phyloP scores from a whole-genome alignment of 257 asterid genomes.

The Rauvolfia tetraphylla region DNA sequence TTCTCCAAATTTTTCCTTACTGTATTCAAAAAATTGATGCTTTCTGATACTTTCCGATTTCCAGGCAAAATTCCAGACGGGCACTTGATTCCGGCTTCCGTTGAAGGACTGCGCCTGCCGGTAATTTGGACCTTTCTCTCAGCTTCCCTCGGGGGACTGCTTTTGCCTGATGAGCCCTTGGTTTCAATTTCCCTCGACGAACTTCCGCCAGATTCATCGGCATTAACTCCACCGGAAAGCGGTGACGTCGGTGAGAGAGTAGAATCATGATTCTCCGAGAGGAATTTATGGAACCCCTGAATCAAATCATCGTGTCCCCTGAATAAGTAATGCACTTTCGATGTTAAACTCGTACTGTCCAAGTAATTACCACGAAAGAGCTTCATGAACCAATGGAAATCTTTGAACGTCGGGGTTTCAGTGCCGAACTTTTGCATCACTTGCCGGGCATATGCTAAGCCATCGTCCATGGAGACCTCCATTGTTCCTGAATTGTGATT shows the following conservation, averaged over 20 bases:
- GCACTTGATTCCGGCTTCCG: too few relatives aligned
- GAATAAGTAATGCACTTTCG: neutral
- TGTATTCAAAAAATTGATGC: neutral
- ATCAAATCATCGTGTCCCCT: neutral
- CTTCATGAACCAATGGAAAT: neutral
- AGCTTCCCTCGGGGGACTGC: too few relatives aligned
- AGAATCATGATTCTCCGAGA: neutral
- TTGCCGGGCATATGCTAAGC: neutral
- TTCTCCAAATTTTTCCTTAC: neutral
- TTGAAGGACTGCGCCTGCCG: too few relatives aligned
- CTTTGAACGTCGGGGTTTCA: neutral
- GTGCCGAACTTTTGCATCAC: neutral
- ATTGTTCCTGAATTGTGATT: too few relatives aligned
- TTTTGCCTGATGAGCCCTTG: too few relatives aligned
- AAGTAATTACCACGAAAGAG: neutral
- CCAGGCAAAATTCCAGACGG: too few relatives aligned
- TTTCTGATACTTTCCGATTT: neutral
- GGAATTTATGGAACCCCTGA: neutral
- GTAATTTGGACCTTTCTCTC: too few relatives aligned
- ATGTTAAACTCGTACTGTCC: neutral
- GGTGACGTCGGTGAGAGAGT: too few relatives aligned
- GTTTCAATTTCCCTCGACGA: too few relatives aligned
- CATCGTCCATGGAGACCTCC: neutral
- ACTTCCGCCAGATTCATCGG: too few relatives aligned
- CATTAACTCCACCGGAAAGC: too few relatives aligned